A percentile compares a stretch with the other conserved stretches of the same genome.
Evolutionary conservation across 73 alveolate species (phyloP).

Genomic region (Paraurostyla sp.): DNA sequence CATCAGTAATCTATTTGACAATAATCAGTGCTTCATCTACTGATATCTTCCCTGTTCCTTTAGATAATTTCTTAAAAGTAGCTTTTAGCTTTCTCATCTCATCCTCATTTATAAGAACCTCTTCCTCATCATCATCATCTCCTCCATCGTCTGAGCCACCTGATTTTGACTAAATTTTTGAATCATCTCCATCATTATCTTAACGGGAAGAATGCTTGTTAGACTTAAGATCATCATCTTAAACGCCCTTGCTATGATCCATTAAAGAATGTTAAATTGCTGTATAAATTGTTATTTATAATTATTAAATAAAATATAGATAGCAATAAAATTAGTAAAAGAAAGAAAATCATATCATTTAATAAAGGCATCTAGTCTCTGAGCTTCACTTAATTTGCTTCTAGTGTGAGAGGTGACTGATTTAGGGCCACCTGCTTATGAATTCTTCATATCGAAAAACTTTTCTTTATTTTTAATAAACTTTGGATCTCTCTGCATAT

Average conservation of each 20-base stretch:
- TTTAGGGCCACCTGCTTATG: slow-evolving; percentile 1
- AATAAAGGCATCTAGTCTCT: background rate
- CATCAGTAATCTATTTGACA: background rate
- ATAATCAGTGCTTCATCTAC: slow-evolving; percentile 43
- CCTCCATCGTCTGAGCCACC: background rate
- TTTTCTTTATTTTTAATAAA: slow-evolving; percentile 43
- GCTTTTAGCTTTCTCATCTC: slow-evolving; percentile 2
- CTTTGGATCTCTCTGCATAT: slow-evolving; percentile 60
- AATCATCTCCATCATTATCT: background rate
- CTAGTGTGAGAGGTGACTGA: background rate
- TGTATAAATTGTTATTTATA: background rate
- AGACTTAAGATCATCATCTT: slow-evolving; percentile 1
- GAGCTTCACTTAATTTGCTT: slow-evolving; percentile 5
- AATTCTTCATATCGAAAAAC: background rate
- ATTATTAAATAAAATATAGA: background rate
- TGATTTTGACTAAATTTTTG: background rate
- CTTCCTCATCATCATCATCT: slow-evolving; percentile 29
- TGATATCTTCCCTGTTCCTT: background rate
- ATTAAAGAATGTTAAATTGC: background rate
- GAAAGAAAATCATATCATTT: background rate
- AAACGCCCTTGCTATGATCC: background rate
- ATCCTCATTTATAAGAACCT: background rate
- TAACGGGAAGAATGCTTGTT: slow-evolving; percentile 30
- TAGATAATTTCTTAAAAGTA: background rate
- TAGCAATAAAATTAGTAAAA: background rate